phyloP scores from a whole-genome alignment of 228 moss, liverwort and hornwort species.

The Sphagnum fallax region DNA sequence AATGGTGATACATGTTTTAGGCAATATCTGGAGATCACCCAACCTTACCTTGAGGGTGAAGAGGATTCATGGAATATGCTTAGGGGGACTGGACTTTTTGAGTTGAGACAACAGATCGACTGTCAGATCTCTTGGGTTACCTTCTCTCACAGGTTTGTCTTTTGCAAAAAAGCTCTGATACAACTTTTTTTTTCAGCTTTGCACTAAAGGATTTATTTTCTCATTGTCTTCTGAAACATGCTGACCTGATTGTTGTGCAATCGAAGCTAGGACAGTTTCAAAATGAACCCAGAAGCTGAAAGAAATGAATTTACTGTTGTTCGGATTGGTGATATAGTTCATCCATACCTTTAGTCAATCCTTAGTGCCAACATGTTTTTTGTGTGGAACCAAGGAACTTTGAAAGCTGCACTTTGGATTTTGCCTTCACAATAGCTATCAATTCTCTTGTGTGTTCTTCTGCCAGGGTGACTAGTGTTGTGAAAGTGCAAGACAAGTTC shows the following conservation, averaged over 20 bases:
- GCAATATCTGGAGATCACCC: slow-evolving; percentile 81
- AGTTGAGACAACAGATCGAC: slow-evolving; percentile 37
- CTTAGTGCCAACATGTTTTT: no score
- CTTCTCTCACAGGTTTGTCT: slow-evolving; percentile 81
- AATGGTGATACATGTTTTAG: slow-evolving; percentile 10
- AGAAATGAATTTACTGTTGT: no score
- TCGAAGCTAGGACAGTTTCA: no score
- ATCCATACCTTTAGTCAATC: no score
- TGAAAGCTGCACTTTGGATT: neutral
- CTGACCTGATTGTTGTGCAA: no score
- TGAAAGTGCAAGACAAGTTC: slow-evolving; percentile 47
- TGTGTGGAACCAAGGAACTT: neutral
- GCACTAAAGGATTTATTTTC: neutral
- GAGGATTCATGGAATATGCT: slow-evolving; percentile 76
- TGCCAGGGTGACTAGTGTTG: slow-evolving; percentile 62
- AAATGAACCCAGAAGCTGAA: no score
- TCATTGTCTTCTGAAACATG: neutral
- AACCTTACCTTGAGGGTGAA: slow-evolving; percentile 52
- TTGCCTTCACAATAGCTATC: neutral
- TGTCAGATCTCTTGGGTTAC: slow-evolving; percentile 77
- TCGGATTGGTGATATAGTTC: no score
- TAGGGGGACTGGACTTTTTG: slow-evolving; percentile 69
- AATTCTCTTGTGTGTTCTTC: neutral
- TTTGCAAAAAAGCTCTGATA: neutral
- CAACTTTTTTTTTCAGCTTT: neutral